phyloP scores from a whole-genome alignment of 192 early-diverging fungal species.

The Coemansia reversa region DNA sequence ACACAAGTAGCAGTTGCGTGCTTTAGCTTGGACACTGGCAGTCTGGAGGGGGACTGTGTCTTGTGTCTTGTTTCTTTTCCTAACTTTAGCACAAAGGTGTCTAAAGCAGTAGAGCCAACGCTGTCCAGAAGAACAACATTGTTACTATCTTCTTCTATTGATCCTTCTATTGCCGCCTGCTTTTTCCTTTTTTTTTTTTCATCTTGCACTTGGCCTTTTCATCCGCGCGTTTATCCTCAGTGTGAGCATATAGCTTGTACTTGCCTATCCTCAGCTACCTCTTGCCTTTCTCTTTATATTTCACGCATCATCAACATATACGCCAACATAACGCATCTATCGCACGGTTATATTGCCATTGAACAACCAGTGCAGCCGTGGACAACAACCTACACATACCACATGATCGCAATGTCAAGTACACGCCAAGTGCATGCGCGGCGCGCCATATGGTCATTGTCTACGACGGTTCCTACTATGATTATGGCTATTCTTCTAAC shows the following conservation, averaged over 20 bases:
- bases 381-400: neutral
- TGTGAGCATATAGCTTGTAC: no score
- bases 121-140: conserved; percentile 9
- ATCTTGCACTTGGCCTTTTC: neutral
- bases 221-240: no score
- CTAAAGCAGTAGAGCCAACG: conserved; percentile 29
- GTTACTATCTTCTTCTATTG: conserved; percentile 13
- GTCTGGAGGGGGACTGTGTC: no score
- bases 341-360: neutral
- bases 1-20: no score
- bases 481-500: conserved; percentile 12
- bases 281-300: no score
- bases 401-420: neutral
- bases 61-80: conserved; percentile 6
- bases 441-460: conserved; percentile 19
- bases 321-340: no score
- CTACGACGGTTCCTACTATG: neutral
- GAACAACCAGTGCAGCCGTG: neutral
- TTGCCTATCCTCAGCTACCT: no score
- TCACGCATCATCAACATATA: no score
- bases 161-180: neutral
- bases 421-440: conserved; percentile 3
- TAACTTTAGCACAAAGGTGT: neutral
- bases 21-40: no score
- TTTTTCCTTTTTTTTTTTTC: neutral